phyloP scores from a whole-genome alignment of 495 filamentous ascomycete genomes.

The Acidiella bohemica region DNA sequence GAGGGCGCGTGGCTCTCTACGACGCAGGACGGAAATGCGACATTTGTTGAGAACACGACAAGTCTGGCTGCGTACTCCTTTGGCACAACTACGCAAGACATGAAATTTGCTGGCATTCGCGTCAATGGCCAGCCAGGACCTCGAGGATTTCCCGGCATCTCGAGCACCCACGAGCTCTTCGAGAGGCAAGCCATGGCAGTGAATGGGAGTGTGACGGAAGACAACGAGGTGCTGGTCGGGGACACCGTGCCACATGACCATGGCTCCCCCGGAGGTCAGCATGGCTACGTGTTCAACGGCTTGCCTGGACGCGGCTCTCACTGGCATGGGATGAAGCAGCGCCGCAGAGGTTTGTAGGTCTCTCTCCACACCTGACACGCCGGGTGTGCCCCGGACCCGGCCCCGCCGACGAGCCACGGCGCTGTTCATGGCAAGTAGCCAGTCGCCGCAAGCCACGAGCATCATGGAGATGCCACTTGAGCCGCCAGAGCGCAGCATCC shows the following conservation, averaged over 20 bases:
- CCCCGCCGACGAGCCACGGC: no score
- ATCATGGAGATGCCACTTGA: no score
- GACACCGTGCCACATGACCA: slow-evolving; percentile 12
- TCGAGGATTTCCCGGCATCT: slow-evolving; percentile 6
- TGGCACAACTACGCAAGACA: slow-evolving; percentile 43
- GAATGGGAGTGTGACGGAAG: slow-evolving; percentile 36
- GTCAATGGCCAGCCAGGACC: slow-evolving; percentile 22
- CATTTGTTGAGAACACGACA: slow-evolving; percentile 36
- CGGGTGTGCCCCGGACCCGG: no score
- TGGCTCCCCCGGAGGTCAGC: neutral
- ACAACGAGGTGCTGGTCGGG: slow-evolving; percentile 26
- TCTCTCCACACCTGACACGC: no score
- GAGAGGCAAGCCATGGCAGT: slow-evolving; percentile 37
- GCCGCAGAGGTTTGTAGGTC: no score
- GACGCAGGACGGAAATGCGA: slow-evolving; percentile 42
- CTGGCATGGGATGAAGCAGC: slow-evolving; percentile 3
- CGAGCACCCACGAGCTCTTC: slow-evolving; percentile 28
- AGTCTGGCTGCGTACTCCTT: slow-evolving; percentile 35
- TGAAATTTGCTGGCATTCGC: slow-evolving; percentile 31
- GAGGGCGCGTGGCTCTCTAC: slow-evolving; percentile 37
- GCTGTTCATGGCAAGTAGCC: no score
- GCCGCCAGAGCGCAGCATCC: no score
- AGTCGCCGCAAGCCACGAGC: no score
- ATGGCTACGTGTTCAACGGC: neutral
- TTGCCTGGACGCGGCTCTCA: slow-evolving; percentile 2